Conservation (phyloP, 192 early-diverging fungal genomes). For the Coemansia sp. region DNA sequence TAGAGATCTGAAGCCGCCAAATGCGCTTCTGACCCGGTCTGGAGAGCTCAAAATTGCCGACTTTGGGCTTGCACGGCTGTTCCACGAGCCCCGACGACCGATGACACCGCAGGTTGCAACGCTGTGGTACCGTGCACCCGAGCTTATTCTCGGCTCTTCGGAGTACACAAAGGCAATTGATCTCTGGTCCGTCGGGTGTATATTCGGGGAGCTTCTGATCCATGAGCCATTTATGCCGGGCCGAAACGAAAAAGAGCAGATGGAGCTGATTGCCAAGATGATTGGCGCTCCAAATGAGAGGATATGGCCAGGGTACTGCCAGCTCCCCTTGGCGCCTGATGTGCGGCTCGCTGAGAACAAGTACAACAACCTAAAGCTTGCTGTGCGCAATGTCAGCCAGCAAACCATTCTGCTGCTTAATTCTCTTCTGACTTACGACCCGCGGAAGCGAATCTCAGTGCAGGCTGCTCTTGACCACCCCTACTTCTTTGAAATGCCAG, state of each 20-base stretch:
- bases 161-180: conserved; percentile 74
- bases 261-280: conserved; percentile 69
- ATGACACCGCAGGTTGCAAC: conserved; percentile 87
- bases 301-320: conserved; percentile 77
- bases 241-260: conserved; percentile 74
- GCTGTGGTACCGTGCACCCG: conserved; percentile 84
- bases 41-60: conserved; percentile 82
- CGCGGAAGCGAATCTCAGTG: conserved; percentile 64
- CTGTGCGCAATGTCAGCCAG: conserved; percentile 58
- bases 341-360: conserved; percentile 62
- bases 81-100: conserved; percentile 59
- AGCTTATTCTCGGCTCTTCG: conserved; percentile 72
- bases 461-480: conserved; percentile 66
- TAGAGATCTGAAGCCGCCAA: conserved; percentile 78
- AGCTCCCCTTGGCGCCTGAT: conserved; percentile 62
- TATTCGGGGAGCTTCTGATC: conserved; percentile 80
- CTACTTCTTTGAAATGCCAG: conserved; percentile 78
- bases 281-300: conserved; percentile 73
- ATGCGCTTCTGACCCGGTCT: conserved; percentile 63
- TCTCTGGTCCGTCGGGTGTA: conserved; percentile 73
- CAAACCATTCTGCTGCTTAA: conserved; percentile 63
- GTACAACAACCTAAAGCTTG: conserved; percentile 61
- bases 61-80: conserved; percentile 75
- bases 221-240: conserved; percentile 78
- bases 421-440: conserved; percentile 74